Base-by-base conservation (phyloP, 441 rosid genomes). In the Populus hybrid region DNA sequence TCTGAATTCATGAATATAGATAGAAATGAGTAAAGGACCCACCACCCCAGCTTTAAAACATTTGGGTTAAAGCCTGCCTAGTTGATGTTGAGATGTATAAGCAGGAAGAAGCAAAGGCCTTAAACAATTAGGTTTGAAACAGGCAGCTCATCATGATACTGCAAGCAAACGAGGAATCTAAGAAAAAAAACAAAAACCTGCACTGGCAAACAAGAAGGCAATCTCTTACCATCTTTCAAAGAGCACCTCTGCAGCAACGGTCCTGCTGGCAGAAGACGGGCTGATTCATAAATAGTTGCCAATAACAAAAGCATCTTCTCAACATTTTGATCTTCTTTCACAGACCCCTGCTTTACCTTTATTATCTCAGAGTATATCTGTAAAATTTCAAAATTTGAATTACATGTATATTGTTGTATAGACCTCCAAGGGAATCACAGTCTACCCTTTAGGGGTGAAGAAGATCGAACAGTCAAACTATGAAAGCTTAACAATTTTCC, bases 171-270 rank as follows among this genome's bases (percentile, higher is more conserved):
- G 18, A 72, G 35, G 20, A 28, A 7, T 35, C 3, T n/a, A 31
- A 20, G 4, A 35, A 29, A 26, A 61, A 40, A 69, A 56, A 9
- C 38, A 9, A n/a, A 18, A 68, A 10, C 72, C 74, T 3, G 64
- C 26, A 0, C 33, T 24, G 5, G 28, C 42, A 63, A 74, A 68
- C 29, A 68, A 73, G 45, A 45, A 65, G 42, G 75, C 66, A 76
- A 31, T 67, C 72, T 1, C 81, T 81, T 75, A 91, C 93, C 92
- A 70, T 83, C 82, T 73, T 79, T 81, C 74, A 88, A 80, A 59
- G 90, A 90, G 76, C 94, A 88, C 81, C 92, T 86, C 81, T 91
- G 94, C 21, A 91, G 83, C 83, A 91, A 69, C 82, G 87, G 89
- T 75, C 87, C 88, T 11, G 87, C 69, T 38, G 89, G 84, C 72